Evolutionary conservation across 495 filamentous ascomycete species (phyloP).

Genomic region (Podospora pseudoanserina): DNA sequence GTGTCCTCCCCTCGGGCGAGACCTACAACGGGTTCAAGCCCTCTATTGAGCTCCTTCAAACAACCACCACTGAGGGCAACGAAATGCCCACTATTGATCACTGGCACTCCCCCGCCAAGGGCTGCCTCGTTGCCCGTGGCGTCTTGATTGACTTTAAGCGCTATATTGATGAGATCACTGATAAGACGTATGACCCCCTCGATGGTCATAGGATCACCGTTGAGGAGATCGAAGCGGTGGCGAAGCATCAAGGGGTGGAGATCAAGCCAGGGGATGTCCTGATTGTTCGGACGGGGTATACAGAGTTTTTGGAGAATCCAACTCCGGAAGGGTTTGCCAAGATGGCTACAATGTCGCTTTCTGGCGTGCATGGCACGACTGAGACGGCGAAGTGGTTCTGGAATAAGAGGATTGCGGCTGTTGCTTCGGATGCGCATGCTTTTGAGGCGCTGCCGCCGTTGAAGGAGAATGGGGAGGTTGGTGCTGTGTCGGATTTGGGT

Average conservation of each 20-base stretch:
- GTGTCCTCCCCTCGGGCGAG: conserved; percentile 28
- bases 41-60: conserved; percentile 28
- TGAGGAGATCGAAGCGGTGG: conserved; percentile 56
- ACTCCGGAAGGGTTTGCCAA: conserved; percentile 48
- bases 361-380: conserved; percentile 48
- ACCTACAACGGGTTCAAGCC: conserved; percentile 54
- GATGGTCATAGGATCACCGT: conserved; percentile 58
- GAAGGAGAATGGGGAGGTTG: conserved; percentile 33
- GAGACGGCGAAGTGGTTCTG: conserved; percentile 58
- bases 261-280: conserved; percentile 61
- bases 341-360: conserved; percentile 24
- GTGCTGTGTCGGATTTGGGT: conserved; percentile 31
- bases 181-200: conserved; percentile 52
- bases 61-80: conserved; percentile 27
- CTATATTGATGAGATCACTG: conserved; percentile 43
- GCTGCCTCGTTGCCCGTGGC: conserved; percentile 56
- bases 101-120: conserved; percentile 33
- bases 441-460: conserved; percentile 45
- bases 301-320: conserved; percentile 51
- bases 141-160: conserved; percentile 54
- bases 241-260: conserved; percentile 53
- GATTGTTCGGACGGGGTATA: conserved; percentile 64
- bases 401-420: conserved; percentile 53
- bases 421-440: conserved; percentile 48
- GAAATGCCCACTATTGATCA: conserved; percentile 39